Base-by-base conservation (phyloP, 2,329 filamentous ascomycete species). In the Didymella exigua region DNA sequence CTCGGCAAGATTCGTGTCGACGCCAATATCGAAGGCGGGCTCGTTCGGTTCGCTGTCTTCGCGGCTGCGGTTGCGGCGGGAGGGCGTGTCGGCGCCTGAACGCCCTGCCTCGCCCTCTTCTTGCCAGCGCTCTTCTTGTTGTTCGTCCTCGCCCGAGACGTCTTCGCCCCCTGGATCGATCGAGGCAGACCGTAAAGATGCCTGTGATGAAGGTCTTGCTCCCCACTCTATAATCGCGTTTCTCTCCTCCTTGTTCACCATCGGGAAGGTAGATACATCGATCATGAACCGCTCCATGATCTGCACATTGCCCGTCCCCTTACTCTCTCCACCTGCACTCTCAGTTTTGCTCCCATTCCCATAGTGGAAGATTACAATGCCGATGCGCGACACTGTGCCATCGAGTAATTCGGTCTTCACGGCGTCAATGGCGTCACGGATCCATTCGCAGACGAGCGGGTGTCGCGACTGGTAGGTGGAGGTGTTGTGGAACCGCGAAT, bases 381-480 rank as follows among this genome's bases (percentile, higher is more conserved):
- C 82, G 59, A 86, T 79, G 49, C 78, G 77, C 26, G 81, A 78
- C 30, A 86, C 82, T 50, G 76, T 78, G 61, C 82, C 80, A 2
- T 60, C 46, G 42, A 89, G 81, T 30, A 96, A 81, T 76, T 96
- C 89, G 3, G 79, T 80, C 56, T 85, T 81, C 19, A 92, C 84
- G 30, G 91, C 89, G 59, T 86, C 79, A 36, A 95, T 84, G 62
- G 92, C 91, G 72, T 95, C 89, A 70, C 82, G 85, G 75, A 96
- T 86, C 89, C 93, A 97, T 67, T 86, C 79, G 81, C 91, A 96
- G 61, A 96, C 89, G 65, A 85, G 85, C 0, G 93, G 91, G 75
- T 96, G 92, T 54, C 92, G 89, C 56, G 86, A 93, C 73, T 96
- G 92, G 66, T 89, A 88, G 40, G 96, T 89, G 26, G 91, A 84